Conservation (phyloP, 352 stramenopile species). For the Phytophthora tubulina region DNA sequence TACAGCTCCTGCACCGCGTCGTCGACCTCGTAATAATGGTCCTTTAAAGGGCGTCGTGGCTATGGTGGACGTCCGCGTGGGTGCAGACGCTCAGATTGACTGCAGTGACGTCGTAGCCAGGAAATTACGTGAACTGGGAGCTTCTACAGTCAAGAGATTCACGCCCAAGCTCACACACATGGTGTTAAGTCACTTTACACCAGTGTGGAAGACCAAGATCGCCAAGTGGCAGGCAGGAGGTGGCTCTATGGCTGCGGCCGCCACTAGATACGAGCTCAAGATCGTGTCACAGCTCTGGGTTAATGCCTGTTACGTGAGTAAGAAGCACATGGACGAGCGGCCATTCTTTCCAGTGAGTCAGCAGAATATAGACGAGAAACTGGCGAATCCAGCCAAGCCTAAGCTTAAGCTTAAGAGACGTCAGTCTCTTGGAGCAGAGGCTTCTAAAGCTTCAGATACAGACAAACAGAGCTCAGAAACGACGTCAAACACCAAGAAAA, state of each 20-base stretch:
- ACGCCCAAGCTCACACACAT: constrained; percentile 79
- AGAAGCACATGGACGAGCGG: constrained; percentile 72
- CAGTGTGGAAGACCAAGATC: constrained; percentile 77
- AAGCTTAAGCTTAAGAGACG: constrained; percentile 37
- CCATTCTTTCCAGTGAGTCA: constrained; percentile 83
- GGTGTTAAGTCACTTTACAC: constrained; percentile 76
- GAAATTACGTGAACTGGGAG: constrained; percentile 75
- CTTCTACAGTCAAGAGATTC: constrained; percentile 73
- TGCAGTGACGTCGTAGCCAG: constrained; percentile 77
- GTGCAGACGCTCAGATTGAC: constrained; percentile 76
- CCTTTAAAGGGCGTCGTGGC: constrained; percentile 63
- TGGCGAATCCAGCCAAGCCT: constrained; percentile 3
- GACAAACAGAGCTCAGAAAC: constrained; percentile 2
- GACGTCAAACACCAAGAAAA: constrained; percentile 7
- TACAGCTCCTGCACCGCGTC: constrained; percentile 17
- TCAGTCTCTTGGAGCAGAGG: constrained; percentile 33
- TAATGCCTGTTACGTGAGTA: constrained; percentile 82
- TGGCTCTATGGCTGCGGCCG: constrained; percentile 39
- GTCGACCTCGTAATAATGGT: constrained; percentile 22
- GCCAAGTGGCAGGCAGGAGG: constrained; percentile 65
- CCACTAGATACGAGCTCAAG: constrained; percentile 53
- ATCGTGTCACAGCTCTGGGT: constrained; percentile 90
- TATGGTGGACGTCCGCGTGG: constrained; percentile 83
- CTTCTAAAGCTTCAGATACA: constrained; percentile 4
- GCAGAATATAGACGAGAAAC: constrained; percentile 15